phyloP scores from a whole-genome alignment of 2,329 filamentous ascomycete species.

The Thielaviopsis euricoi region DNA sequence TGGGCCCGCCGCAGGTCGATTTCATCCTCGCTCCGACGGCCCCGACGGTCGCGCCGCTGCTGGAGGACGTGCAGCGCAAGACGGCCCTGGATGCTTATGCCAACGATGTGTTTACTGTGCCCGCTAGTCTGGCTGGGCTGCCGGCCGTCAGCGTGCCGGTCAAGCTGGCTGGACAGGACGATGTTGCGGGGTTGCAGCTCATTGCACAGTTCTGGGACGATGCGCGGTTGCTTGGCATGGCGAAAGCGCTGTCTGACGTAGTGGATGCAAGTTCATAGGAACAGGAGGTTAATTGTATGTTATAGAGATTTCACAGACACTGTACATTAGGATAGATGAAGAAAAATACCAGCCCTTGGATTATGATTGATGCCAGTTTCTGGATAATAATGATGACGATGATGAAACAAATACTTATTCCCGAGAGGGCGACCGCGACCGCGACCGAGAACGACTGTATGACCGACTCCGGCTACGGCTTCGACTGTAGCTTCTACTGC shows the following conservation, averaged over 20 bases:
- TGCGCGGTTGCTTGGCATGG: constrained; percentile 41
- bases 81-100: constrained; percentile 63
- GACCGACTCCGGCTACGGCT: constrained; percentile 13
- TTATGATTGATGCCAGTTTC: too few relatives aligned
- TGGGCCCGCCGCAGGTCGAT: constrained; percentile 53
- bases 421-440: not conserved
- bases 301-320: not conserved
- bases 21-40: constrained; percentile 79
- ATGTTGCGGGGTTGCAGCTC: constrained; percentile 47
- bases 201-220: constrained; percentile 75
- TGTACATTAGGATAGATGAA: not conserved
- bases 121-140: constrained; percentile 78
- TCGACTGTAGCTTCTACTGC: constrained; percentile 13
- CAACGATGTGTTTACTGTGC: constrained; percentile 92
- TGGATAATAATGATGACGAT: too few relatives aligned
- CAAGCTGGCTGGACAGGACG: constrained; percentile 14
- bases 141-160: constrained; percentile 71
- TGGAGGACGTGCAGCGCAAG: constrained; percentile 34
- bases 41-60: constrained; percentile 52
- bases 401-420: not conserved
- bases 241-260: constrained; percentile 25
- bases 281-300: constrained; percentile 13
- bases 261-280: constrained; percentile 6
- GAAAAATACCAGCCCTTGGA: not conserved
- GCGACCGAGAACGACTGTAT: not conserved